Conservation (phyloP, 148 eudicot species). For the Nyssa sinensis region DNA sequence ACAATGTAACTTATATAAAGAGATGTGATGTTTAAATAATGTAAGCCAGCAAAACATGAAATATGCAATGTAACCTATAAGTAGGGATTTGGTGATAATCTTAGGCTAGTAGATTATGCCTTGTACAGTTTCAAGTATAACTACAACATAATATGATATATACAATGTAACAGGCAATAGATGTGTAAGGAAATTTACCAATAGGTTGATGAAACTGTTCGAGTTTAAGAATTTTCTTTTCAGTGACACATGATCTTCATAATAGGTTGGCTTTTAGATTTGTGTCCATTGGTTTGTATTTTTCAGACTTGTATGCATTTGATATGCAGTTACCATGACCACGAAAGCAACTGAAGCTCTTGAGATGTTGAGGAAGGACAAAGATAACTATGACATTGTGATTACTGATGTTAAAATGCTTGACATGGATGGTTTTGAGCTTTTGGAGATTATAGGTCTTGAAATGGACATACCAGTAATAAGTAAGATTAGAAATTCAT, state of each 20-base stretch:
- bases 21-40: too few species aligned
- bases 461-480: conserved; percentile 35
- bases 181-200: not conserved
- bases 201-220: not conserved
- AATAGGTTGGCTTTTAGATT: not conserved
- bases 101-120: too few species aligned
- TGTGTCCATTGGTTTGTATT: not conserved
- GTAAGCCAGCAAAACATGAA: too few species aligned
- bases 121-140: too few species aligned
- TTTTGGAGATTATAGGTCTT: conserved; percentile 18
- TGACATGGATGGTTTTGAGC: conserved; percentile 33
- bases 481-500: not conserved
- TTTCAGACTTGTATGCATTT: not conserved
- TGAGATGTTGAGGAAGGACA: conserved; percentile 17
- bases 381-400: conserved; percentile 35
- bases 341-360: conserved; percentile 30
- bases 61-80: too few species aligned
- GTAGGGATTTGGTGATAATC: too few species aligned
- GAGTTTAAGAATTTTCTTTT: not conserved
- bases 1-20: too few species aligned
- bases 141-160: not conserved
- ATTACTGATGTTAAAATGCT: conserved; percentile 27
- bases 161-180: not conserved
- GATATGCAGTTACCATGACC: conserved; percentile 27
- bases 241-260: not conserved